These are phyloP conservation scores for Aureobasidium pullulans DNA, from an alignment of 2,329 filamentous ascomycete genomes.

Conservation along the genomic window DNA sequence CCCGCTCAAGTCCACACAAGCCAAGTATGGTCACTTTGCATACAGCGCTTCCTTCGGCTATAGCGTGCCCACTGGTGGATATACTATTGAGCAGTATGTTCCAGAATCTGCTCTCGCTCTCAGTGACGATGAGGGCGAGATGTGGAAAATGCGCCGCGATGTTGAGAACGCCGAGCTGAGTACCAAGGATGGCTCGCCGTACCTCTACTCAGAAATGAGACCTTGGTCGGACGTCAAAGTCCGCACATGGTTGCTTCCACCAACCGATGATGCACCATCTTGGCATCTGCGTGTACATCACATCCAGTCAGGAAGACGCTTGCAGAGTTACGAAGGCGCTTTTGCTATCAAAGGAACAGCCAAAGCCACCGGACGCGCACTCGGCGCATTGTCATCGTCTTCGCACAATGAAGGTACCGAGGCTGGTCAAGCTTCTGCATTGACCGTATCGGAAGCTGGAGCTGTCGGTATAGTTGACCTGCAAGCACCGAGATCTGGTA, in stretches of 20 bases:
- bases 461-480: constrained; percentile 46
- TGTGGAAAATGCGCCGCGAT: constrained; percentile 68
- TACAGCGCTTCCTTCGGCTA: constrained; percentile 72
- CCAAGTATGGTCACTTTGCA: constrained; percentile 73
- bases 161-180: constrained; percentile 59
- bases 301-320: constrained; percentile 50
- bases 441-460: constrained; percentile 43
- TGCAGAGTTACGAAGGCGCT: constrained; percentile 66
- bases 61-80: constrained; percentile 67
- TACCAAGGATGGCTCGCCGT: constrained; percentile 45
- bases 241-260: constrained; percentile 58
- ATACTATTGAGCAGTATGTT: constrained; percentile 69
- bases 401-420: constrained; percentile 34
- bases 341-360: constrained; percentile 62
- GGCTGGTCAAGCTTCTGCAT: constrained; percentile 28
- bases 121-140: constrained; percentile 69
- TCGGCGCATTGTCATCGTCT: constrained; percentile 36
- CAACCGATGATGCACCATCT: constrained; percentile 50
- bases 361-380: constrained; percentile 50
- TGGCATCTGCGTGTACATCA: constrained; percentile 64
- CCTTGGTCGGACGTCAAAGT: constrained; percentile 63
- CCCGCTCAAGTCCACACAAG: constrained; percentile 71
- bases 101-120: constrained; percentile 68
- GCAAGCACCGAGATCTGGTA: constrained; percentile 45
- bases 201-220: constrained; percentile 63